phyloP scores from a whole-genome alignment of 257 asterid genomes.

The Cruciata laevipes region DNA sequence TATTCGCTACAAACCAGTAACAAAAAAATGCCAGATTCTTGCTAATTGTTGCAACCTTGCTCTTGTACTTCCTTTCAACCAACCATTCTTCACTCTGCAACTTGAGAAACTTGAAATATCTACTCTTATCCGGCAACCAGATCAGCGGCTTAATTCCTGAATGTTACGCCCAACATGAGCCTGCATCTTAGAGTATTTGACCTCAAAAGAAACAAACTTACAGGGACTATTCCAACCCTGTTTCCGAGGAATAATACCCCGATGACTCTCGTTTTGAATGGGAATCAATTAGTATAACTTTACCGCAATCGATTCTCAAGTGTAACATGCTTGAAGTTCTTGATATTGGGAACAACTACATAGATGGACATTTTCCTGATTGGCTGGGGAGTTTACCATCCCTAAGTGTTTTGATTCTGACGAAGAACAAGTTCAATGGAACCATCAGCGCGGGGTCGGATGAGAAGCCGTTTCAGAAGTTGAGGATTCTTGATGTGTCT shows the following conservation, averaged over 20 bases:
- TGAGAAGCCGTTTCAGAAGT: background rate
- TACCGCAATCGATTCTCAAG: constrained; percentile 14
- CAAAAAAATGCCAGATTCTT: no score
- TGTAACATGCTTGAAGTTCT: constrained; percentile 14
- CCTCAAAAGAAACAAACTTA: background rate
- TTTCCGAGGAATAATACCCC: background rate
- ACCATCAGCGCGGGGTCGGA: background rate
- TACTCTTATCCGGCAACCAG: constrained; percentile 11
- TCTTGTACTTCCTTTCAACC: no score
- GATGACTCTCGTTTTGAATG: constrained; percentile 2
- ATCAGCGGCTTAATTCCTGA: constrained; percentile 11
- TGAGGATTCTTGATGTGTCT: constrained; percentile 18
- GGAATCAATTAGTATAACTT: constrained; percentile 13
- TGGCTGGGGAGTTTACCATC: constrained; percentile 9
- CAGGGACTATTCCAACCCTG: background rate
- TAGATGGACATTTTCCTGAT: constrained; percentile 14
- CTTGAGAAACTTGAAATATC: background rate
- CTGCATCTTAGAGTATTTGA: background rate
- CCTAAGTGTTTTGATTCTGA: constrained; percentile 7
- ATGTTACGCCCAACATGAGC: constrained; percentile 4
- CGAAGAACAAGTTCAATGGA: constrained; percentile 12
- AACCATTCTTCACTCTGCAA: constrained; percentile 10
- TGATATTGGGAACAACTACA: constrained; percentile 7
- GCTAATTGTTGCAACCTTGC: no score
- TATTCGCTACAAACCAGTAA: no score